These are phyloP conservation scores for Lentinula sp. DNA, from an alignment of 768 basidiomycete species.

Conservation along the genomic window DNA sequence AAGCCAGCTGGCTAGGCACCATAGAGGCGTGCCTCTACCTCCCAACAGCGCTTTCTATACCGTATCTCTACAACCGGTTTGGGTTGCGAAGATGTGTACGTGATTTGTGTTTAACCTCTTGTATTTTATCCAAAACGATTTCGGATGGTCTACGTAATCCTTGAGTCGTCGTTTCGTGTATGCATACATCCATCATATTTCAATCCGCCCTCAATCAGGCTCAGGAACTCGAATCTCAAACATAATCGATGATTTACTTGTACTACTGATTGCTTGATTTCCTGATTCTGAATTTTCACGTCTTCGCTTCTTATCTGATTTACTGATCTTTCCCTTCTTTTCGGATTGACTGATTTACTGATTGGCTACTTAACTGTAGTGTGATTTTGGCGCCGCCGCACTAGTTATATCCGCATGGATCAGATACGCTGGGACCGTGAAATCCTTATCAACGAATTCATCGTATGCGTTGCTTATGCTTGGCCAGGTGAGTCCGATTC, in stretches of 20 bases:
- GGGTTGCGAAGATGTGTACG: slow-evolving; percentile 62
- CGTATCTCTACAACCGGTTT: slow-evolving; percentile 48
- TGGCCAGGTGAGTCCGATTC: slow-evolving; percentile 49
- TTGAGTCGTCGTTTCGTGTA: no score
- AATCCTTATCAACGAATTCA: slow-evolving; percentile 41
- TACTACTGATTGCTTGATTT: no score
- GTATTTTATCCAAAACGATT: no score
- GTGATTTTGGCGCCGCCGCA: slow-evolving; percentile 46
- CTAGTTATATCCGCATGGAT: slow-evolving; percentile 69
- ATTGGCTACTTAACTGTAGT: slow-evolving; percentile 33
- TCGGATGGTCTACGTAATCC: no score
- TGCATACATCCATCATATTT: no score
- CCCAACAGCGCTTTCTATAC: slow-evolving; percentile 54
- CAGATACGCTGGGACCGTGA: slow-evolving; percentile 64
- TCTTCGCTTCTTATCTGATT: no score
- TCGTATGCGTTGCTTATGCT: slow-evolving; percentile 65
- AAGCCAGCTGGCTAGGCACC: slow-evolving; percentile 82
- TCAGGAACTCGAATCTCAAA: no score
- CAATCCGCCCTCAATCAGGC: no score
- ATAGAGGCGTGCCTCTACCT: slow-evolving; percentile 53
- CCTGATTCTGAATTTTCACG: no score
- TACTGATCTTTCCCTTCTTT: no score
- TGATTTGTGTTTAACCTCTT: no score
- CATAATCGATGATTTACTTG: no score
- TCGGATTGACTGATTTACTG: not conserved